A percentile compares a stretch with the other conserved stretches of the same genome.
These are phyloP conservation scores for Schizonepeta tenuifolia DNA, from an alignment of 257 asterid genomes.

Conservation along the genomic window DNA sequence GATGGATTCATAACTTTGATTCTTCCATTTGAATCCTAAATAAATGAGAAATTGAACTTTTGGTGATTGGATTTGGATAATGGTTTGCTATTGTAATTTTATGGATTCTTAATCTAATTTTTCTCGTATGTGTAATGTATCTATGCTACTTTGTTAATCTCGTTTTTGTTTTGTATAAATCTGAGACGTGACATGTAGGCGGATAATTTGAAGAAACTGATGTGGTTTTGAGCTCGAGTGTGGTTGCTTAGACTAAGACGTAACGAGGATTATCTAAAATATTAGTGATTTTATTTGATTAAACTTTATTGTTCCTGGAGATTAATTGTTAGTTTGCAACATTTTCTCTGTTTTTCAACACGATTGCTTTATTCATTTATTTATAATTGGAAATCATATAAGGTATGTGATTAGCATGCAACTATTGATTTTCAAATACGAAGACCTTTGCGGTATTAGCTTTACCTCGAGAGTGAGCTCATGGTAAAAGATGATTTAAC, in stretches of 20 bases:
- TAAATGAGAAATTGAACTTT: not conserved
- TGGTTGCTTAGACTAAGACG: not conserved
- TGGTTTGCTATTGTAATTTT: not conserved
- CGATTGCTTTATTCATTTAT: not conserved
- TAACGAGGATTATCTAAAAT: not conserved
- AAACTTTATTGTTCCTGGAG: not conserved
- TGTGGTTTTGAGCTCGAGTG: not conserved
- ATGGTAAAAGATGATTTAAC: not conserved
- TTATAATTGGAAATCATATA: no score
- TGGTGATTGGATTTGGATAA: not conserved
- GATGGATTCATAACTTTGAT: not conserved
- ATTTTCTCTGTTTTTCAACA: not conserved
- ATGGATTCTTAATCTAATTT: not conserved
- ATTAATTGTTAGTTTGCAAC: not conserved
- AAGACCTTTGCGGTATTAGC: not conserved
- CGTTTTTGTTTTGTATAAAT: no score
- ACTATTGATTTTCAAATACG: constrained; percentile 9
- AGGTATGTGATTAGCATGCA: not conserved
- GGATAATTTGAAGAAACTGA: not conserved
- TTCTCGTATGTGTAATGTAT: not conserved
- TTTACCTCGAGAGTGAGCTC: not conserved
- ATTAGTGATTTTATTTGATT: not conserved
- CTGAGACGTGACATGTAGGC: no score
- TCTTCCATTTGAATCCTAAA: not conserved
- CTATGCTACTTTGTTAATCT: not conserved